phyloP scores from a whole-genome alignment of 495 filamentous ascomycete genomes.

The Aspergillus biplanus region DNA sequence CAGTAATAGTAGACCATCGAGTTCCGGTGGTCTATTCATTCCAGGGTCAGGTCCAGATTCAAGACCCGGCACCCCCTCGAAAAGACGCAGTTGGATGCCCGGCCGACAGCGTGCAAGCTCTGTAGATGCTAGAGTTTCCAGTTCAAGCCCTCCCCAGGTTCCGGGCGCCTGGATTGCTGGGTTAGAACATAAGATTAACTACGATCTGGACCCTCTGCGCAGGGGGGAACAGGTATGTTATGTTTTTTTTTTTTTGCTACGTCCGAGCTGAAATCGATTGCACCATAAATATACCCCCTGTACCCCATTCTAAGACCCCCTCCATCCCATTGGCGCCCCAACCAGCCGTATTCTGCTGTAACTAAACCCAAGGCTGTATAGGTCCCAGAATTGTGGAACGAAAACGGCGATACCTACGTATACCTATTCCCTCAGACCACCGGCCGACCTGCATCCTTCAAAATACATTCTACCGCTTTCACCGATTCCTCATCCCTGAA shows the following conservation, averaged over 20 bases:
- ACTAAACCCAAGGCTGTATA: slow-evolving; percentile 32
- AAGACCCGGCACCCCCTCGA: slow-evolving; percentile 45
- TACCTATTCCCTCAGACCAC: slow-evolving; percentile 75
- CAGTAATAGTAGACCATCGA: slow-evolving; percentile 38
- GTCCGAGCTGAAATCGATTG: neutral
- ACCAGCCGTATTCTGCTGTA: neutral
- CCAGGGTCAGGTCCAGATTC: slow-evolving; percentile 43
- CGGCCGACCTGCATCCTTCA: slow-evolving; percentile 75
- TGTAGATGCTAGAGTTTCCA: slow-evolving; percentile 28
- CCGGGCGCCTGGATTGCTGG: slow-evolving; percentile 66
- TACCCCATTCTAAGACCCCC: neutral
- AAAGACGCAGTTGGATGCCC: slow-evolving; percentile 60
- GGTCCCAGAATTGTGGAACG: slow-evolving; percentile 89
- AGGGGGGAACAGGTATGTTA: slow-evolving; percentile 63
- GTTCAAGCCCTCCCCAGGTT: slow-evolving; percentile 23
- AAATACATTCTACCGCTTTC: slow-evolving; percentile 71
- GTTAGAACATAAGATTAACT: slow-evolving; percentile 59
- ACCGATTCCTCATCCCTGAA: slow-evolving; percentile 70
- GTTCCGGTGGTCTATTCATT: slow-evolving; percentile 43
- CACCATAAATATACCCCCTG: neutral
- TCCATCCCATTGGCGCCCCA: neutral
- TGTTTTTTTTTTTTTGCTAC: neutral
- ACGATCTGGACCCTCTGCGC: slow-evolving; percentile 59
- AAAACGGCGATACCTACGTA: slow-evolving; percentile 78
- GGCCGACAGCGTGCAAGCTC: slow-evolving; percentile 47